These are phyloP conservation scores for Monilinia vaccinii-corymbosi DNA, from an alignment of 2,329 filamentous ascomycete species.

Conservation along the genomic window DNA sequence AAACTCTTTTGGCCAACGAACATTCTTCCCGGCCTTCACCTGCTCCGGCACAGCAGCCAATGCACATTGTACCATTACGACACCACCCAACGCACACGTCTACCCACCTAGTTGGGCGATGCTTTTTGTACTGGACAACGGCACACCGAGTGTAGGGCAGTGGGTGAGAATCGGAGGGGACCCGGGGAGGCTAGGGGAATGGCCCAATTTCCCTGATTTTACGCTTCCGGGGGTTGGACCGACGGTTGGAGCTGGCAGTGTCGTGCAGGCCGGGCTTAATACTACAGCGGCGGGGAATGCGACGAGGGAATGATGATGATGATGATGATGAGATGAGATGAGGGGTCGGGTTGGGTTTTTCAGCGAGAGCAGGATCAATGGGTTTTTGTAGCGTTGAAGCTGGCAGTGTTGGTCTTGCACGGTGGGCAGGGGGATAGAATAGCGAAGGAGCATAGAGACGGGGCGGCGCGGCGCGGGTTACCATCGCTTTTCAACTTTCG, in stretches of 20 bases:
- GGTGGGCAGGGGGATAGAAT: not conserved
- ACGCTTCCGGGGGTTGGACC: slow-evolving; percentile 1
- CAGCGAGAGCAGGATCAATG: too few species aligned
- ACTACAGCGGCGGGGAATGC: not conserved
- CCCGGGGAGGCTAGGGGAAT: slow-evolving; percentile 50
- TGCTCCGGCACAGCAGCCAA: not conserved
- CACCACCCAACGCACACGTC: slow-evolving; percentile 47
- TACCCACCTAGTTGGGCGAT: slow-evolving; percentile 56
- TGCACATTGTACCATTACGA: slow-evolving; percentile 26
- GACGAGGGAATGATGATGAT: too few species aligned
- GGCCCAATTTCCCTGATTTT: slow-evolving; percentile 43
- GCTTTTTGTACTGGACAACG: slow-evolving; percentile 52
- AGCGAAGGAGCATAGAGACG: not conserved
- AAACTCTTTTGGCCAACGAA: slow-evolving; percentile 3
- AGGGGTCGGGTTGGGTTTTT: too few species aligned
- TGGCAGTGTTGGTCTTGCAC: not conserved
- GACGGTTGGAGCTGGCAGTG: not conserved
- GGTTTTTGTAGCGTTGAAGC: not conserved
- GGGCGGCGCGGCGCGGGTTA: not conserved
- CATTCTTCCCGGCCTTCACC: not conserved
- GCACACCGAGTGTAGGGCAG: slow-evolving; percentile 51
- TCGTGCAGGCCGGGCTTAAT: not conserved
- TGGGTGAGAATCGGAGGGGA: slow-evolving; percentile 59
- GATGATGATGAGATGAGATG: too few species aligned
- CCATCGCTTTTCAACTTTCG: not conserved